These are phyloP conservation scores for Entelexis paramagnoliae DNA, from an alignment of 1,139 yeast genomes.

Conservation along the genomic window DNA sequence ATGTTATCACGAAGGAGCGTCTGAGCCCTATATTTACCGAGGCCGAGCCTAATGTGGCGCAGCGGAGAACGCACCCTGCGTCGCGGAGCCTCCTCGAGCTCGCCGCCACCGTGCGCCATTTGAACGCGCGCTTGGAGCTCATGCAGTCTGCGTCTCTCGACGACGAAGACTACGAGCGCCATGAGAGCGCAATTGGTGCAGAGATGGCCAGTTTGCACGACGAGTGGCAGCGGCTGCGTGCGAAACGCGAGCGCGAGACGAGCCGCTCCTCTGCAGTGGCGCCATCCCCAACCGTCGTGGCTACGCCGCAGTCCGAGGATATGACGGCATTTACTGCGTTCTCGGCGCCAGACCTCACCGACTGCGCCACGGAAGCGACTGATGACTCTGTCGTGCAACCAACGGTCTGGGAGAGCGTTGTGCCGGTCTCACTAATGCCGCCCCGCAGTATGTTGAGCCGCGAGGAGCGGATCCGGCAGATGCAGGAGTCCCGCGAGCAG, in stretches of 20 bases:
- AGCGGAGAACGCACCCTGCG: neutral
- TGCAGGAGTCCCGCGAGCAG: slow-evolving; percentile 21
- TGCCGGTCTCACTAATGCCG: neutral
- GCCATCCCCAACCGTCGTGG: slow-evolving; percentile 12
- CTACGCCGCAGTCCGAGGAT: slow-evolving; percentile 9
- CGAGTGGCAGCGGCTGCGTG: neutral
- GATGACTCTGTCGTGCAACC: slow-evolving; percentile 2
- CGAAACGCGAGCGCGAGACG: neutral
- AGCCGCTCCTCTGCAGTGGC: neutral
- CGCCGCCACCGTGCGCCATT: slow-evolving; percentile 6
- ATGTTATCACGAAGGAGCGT: slow-evolving; percentile 26
- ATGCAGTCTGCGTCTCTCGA: slow-evolving; percentile 4
- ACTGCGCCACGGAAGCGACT: slow-evolving; percentile 4
- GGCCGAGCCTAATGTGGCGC: neutral
- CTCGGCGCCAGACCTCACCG: slow-evolving; percentile 9
- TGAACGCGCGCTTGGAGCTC: slow-evolving; percentile 16
- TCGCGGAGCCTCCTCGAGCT: neutral
- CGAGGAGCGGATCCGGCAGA: slow-evolving; percentile 26
- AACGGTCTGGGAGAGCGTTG: slow-evolving; percentile 16
- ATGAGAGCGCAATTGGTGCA: slow-evolving; percentile 3
- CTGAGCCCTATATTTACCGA: neutral
- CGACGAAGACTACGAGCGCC: neutral
- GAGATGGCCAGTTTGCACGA: slow-evolving; percentile 10
- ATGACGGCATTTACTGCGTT: neutral
- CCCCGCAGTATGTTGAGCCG: slow-evolving; percentile 22